A percentile compares a stretch with the other conserved stretches of the same genome.
Evolutionary conservation across 148 eudicot genomes (phyloP).

Genomic region (Suaeda aralocaspica): DNA sequence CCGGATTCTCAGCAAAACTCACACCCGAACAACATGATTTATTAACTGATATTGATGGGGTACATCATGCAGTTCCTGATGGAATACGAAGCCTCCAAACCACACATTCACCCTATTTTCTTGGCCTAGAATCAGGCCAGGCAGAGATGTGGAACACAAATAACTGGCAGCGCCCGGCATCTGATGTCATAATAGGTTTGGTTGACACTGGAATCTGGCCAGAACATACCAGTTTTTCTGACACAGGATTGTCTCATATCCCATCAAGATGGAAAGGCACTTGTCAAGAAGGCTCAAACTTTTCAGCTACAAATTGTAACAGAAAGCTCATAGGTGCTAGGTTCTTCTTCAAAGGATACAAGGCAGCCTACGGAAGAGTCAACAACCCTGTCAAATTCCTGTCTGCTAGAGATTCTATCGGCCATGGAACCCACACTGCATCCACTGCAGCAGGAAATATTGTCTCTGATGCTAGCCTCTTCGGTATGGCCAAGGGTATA

Average conservation of each 20-base stretch:
- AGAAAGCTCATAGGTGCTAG: conserved; percentile 63
- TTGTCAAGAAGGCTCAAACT: conserved; percentile 59
- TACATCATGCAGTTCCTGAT: conserved; percentile 45
- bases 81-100: conserved; percentile 58
- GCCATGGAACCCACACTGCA: conserved; percentile 83
- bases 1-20: conserved; percentile 63
- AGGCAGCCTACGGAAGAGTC: conserved; percentile 48
- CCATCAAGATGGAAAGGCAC: conserved; percentile 65
- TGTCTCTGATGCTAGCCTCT: conserved; percentile 47
- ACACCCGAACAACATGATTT: conserved; percentile 33
- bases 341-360: conserved; percentile 60
- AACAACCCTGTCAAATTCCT: conserved; percentile 49
- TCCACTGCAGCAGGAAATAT: conserved; percentile 65
- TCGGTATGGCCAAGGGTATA: conserved; percentile 50
- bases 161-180: conserved; percentile 48
- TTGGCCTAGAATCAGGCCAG: conserved; percentile 46
- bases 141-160: conserved; percentile 57
- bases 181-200: conserved; percentile 59
- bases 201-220: conserved; percentile 89
- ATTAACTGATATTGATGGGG: conserved; percentile 39
- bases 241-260: conserved; percentile 38
- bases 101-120: conserved; percentile 60
- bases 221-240: conserved; percentile 56
- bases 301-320: conserved; percentile 51
- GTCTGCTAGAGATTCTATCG: conserved; percentile 63